A percentile compares a stretch with the other conserved stretches of the same genome.
Evolutionary conservation across 2,329 filamentous ascomycete species (phyloP).

Genomic region (Madurella mycetomatis): DNA sequence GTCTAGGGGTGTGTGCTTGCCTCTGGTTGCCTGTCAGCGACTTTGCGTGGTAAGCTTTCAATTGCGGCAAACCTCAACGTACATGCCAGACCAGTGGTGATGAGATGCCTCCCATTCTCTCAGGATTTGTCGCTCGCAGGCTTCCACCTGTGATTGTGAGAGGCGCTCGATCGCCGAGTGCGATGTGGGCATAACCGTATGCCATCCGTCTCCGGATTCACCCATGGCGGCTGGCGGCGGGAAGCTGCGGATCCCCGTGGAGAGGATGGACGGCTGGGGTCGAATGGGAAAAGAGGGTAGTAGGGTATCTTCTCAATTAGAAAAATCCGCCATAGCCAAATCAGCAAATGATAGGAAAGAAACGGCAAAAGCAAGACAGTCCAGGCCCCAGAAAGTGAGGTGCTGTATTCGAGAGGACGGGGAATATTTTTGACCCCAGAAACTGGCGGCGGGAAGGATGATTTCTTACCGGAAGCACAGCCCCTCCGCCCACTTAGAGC

Average conservation of each 20-base stretch:
- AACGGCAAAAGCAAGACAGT: not conserved
- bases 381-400: not conserved
- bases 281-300: too few species aligned
- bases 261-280: not conserved
- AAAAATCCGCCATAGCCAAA: not conserved
- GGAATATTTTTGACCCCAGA: too few species aligned
- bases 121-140: constrained; percentile 26
- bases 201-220: constrained; percentile 27
- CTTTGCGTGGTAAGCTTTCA: not conserved
- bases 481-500: too few species aligned
- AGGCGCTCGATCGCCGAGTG: constrained; percentile 26
- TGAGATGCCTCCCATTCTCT: constrained; percentile 26
- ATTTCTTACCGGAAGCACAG: too few species aligned
- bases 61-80: not conserved
- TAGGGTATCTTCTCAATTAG: too few species aligned
- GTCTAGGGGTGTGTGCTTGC: constrained; percentile 28
- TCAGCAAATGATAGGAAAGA: not conserved
- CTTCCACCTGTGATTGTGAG: constrained; percentile 26
- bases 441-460: too few species aligned
- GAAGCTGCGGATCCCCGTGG: constrained; percentile 10
- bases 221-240: constrained; percentile 19
- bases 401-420: not conserved
- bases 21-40: constrained; percentile 21
- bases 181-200: constrained; percentile 27
- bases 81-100: constrained; percentile 30